These are phyloP conservation scores for Oidium heveae DNA, from an alignment of 2,329 filamentous ascomycete species.

Conservation along the genomic window DNA sequence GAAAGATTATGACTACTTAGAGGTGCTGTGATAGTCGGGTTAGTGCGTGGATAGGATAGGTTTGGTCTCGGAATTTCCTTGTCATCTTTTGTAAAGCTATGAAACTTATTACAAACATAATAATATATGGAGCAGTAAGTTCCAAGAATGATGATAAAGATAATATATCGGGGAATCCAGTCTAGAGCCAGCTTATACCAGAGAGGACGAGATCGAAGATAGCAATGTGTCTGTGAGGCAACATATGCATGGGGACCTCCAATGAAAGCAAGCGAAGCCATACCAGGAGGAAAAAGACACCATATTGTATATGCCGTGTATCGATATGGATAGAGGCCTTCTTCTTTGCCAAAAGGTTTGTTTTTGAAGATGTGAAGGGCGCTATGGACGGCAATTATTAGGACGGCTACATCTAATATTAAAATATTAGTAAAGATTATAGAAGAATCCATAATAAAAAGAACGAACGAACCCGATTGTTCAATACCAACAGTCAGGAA, in stretches of 20 bases:
- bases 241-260: conserved; percentile 28
- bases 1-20: neutral
- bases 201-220: conserved; percentile 35
- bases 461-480: too few relatives aligned
- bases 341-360: conserved; percentile 20
- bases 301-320: conserved; percentile 31
- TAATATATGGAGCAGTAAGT: conserved; percentile 46
- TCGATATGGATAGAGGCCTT: conserved; percentile 44
- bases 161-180: conserved; percentile 51
- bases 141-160: conserved; percentile 35
- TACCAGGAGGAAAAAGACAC: conserved; percentile 29
- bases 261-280: conserved; percentile 38
- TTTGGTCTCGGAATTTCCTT: conserved; percentile 2
- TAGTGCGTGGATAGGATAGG: neutral
- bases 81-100: conserved; percentile 8
- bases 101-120: conserved; percentile 26
- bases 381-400: conserved; percentile 51
- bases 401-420: conserved; percentile 33
- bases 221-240: conserved; percentile 42
- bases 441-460: too few relatives aligned
- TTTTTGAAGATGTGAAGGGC: conserved; percentile 45
- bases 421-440: conserved; percentile 16
- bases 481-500: too few relatives aligned
- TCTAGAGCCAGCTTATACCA: conserved; percentile 45
- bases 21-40: too few relatives aligned